Percentiles rank a stretch among this genome's conserved stretches.
Conservation (phyloP, 2,329 filamentous ascomycete species). For the Teratosphaeria gauchensis region DNA sequence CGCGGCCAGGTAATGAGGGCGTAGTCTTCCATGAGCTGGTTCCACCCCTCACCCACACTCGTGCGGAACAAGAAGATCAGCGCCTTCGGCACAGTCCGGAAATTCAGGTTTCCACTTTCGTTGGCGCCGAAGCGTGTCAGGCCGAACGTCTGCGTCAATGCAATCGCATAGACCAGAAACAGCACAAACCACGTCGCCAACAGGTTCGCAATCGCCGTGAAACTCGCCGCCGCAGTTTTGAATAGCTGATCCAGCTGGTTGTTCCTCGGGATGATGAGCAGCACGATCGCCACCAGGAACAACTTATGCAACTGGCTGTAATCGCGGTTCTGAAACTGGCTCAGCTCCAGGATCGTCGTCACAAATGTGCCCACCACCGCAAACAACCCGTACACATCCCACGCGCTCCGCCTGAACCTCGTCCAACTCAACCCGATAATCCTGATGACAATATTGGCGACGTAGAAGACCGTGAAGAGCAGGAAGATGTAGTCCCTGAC, state of each 20-base stretch:
- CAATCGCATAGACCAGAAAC: constrained; percentile 93
- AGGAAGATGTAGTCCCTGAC: constrained; percentile 66
- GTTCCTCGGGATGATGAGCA: constrained; percentile 89
- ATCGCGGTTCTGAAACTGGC: constrained; percentile 43
- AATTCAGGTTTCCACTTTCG: constrained; percentile 74
- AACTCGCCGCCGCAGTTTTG: constrained; percentile 92
- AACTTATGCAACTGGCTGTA: constrained; percentile 84
- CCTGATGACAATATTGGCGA: constrained; percentile 72
- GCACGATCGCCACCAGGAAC: constrained; percentile 79
- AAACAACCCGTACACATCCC: constrained; percentile 83
- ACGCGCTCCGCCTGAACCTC: constrained; percentile 83
- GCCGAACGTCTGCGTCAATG: constrained; percentile 90
- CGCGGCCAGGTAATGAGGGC: constrained; percentile 68
- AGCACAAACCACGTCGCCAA: constrained; percentile 95
- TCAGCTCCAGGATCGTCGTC: constrained; percentile 69
- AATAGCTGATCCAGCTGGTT: constrained; percentile 96
- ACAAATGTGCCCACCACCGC: constrained; percentile 70
- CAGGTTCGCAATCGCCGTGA: constrained; percentile 82
- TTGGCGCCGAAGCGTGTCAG: constrained; percentile 73
- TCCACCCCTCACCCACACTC: constrained; percentile 94
- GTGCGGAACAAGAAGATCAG: constrained; percentile 87
- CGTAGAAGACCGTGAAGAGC: constrained; percentile 69
- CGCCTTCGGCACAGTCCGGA: constrained; percentile 86
- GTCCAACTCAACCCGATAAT: constrained; percentile 85
- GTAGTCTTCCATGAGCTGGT: constrained; percentile 92